Evolutionary conservation across 768 basidiomycete species (phyloP), one percentile per base, ranked within the genome.

Genomic region (Macrolepiota dolichaula): DNA sequence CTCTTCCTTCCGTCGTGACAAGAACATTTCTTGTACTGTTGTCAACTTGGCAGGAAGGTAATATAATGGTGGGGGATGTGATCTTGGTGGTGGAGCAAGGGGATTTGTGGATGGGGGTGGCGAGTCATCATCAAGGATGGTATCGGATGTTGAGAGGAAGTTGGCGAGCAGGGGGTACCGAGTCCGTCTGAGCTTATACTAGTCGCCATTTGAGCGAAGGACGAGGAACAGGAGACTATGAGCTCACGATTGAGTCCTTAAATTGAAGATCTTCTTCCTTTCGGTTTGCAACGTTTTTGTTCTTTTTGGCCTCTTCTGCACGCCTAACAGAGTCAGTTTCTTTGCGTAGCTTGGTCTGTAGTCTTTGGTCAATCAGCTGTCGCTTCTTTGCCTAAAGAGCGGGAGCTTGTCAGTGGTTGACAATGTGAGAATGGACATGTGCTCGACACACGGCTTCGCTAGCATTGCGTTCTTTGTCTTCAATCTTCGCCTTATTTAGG

Each of bases 321-420:
- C 87, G 82, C 72, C 91, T 85, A 76, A 93, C 90, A 79, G 87
- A 81, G 74, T 91, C 91, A 80, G 88, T 91, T 73, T 94, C 92
- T 81, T 87, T 89, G 71, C 84, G 82, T 64, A 94, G 82, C 77
- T 91, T 93, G 77, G 80, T 81, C 79, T 92, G 91, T 77, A 94
- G 81, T 77, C 90, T 86, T 72, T 91, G 87, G 71, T 94, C 91
- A 71, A 89, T 89, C 70, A 89, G 69, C 65, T 91, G 89, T 65
- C 91, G 80, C 75, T 92, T 92, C 79, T 89, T 92, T 1, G 91
- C 91, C 91, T 92, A 66, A 40, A 59, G n/a, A 50, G 44, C 17
- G 7, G 15, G 57, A 25, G 35, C 51, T 22, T 55, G 36, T 55
- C 47, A 36, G 40, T 50, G 22, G 47, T 22, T 19, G 29, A 53